Percentiles rank a stretch among this genome's conserved stretches.
phyloP scores from a whole-genome alignment of 352 stramenopile species.

The Phytophthora capsici region DNA sequence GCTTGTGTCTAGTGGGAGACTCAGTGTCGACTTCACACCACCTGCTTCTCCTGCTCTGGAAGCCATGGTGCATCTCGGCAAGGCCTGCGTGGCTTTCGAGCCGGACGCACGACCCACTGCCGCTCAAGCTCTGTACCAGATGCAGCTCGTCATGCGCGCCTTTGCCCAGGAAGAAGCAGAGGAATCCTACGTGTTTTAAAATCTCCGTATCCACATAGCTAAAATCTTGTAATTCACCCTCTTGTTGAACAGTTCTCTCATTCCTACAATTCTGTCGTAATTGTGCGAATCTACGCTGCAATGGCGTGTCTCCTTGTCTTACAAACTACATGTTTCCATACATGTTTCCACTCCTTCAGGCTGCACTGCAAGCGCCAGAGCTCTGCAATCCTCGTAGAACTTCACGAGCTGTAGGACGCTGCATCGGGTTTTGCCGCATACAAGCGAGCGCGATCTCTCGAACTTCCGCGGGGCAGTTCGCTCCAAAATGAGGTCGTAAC shows the following conservation, averaged over 20 bases:
- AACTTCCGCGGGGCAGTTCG: conserved; percentile 33
- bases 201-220: conserved; percentile 18
- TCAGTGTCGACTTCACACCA: conserved; percentile 37
- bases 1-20: conserved; percentile 35
- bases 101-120: conserved; percentile 60
- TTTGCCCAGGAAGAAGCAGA: conserved; percentile 45
- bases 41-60: conserved; percentile 33
- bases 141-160: conserved; percentile 49
- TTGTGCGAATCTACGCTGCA: conserved; percentile 18
- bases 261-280: conserved; percentile 23
- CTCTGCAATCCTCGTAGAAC: conserved; percentile 21
- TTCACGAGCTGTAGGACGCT: conserved; percentile 32
- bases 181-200: conserved; percentile 34
- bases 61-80: conserved; percentile 41
- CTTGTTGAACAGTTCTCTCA: conserved; percentile 5
- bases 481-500: conserved; percentile 41
- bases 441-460: conserved; percentile 39
- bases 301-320: conserved; percentile 13
- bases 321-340: conserved; percentile 11
- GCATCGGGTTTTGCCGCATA: conserved; percentile 36
- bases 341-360: conserved; percentile 9
- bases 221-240: conserved; percentile 34
- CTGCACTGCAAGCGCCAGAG: conserved; percentile 15
- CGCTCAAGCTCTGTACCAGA: conserved; percentile 56
- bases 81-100: conserved; percentile 58